These are phyloP conservation scores for Ogataea salicorniae DNA, from an alignment of 805 yeast genomes.

Conservation along the genomic window DNA sequence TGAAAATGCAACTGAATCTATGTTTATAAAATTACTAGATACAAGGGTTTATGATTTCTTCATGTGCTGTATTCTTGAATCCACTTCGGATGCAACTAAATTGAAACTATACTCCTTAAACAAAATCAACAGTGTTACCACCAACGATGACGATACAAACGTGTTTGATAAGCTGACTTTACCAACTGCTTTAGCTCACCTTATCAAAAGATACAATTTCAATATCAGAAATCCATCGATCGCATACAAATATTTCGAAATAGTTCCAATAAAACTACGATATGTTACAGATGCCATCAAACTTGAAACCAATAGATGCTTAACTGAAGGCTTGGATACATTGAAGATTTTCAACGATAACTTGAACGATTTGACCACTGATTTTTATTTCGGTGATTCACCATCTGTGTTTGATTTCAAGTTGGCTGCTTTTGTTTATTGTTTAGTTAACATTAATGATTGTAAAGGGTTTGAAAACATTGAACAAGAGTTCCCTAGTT, in stretches of 20 bases:
- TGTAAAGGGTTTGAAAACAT: conserved; percentile 6
- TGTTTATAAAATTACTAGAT: conserved; percentile 41
- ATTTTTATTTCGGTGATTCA: conserved; percentile 11
- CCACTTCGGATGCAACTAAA: conserved; percentile 1
- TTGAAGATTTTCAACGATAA: conserved; percentile 8
- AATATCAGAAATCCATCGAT: conserved; percentile 34
- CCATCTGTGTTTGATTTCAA: conserved; percentile 21
- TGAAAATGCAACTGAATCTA: conserved; percentile 26
- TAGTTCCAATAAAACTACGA: conserved; percentile 4
- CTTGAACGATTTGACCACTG: not conserved
- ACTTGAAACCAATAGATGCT: conserved; percentile 12
- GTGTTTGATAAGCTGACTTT: conserved; percentile 10
- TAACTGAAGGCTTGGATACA: conserved; percentile 13
- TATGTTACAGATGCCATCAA: conserved; percentile 4
- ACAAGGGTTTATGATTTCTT: conserved; percentile 46
- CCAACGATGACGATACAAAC: not conserved
- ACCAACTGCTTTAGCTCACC: conserved; percentile 5
- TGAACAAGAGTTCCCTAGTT: conserved; percentile 1
- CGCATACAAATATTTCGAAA: conserved; percentile 7
- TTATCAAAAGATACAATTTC: conserved; percentile 32
- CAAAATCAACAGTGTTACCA: not conserved
- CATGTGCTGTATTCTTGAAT: conserved; percentile 11
- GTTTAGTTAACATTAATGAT: conserved; percentile 10
- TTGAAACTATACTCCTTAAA: conserved; percentile 10
- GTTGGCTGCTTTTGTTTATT: conserved; percentile 20